phyloP scores from a whole-genome alignment of 129 eudicot species.

The Mikania micrantha region DNA sequence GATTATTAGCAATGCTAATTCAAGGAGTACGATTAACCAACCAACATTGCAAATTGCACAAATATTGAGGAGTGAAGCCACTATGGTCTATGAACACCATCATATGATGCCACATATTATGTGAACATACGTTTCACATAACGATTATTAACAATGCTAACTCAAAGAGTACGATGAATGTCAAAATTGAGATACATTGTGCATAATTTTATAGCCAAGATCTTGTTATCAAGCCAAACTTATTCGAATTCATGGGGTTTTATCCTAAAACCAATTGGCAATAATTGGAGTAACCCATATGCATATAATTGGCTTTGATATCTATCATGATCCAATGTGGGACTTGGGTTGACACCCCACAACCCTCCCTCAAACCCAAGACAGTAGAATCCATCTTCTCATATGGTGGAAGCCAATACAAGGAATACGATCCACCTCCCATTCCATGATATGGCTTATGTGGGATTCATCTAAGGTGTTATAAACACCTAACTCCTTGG shows the following conservation, averaged over 20 bases:
- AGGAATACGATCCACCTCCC: background rate
- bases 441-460: background rate
- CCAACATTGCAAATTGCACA: too few species aligned
- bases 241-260: background rate
- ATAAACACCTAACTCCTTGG: too few species aligned
- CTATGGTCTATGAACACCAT: too few species aligned
- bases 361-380: background rate
- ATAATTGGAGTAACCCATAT: background rate
- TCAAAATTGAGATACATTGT: background rate
- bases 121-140: background rate
- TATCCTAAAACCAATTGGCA: background rate
- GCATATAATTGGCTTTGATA: background rate
- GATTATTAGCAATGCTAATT: background rate
- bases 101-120: too few species aligned
- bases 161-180: background rate
- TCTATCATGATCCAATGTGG: background rate
- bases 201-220: background rate
- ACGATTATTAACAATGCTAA: background rate
- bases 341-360: background rate
- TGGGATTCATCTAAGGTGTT: too few species aligned
- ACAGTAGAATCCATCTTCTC: background rate
- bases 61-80: too few species aligned
- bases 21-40: background rate
- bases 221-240: background rate
- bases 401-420: too few species aligned